Conservation (phyloP, 2,329 filamentous ascomycete species). For the Pleomassaria siparia region DNA sequence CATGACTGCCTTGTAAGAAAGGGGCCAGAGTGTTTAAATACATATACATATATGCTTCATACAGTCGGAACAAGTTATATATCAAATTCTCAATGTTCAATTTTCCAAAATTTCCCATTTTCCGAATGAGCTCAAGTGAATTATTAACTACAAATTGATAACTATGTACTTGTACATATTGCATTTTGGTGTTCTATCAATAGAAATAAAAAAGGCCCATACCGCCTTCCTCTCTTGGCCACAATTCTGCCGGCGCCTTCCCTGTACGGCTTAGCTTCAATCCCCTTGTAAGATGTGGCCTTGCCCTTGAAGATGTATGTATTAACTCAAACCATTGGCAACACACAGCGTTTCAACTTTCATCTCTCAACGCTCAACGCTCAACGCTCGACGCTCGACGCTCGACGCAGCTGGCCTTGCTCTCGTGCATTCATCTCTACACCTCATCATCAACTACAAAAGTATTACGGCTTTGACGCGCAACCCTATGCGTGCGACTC, state of each 20-base stretch:
- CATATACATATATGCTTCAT: too few relatives aligned
- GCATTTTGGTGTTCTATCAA: too few relatives aligned
- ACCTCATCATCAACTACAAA: too few relatives aligned
- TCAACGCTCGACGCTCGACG: background rate
- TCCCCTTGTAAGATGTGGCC: constrained; percentile 4
- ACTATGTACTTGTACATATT: too few relatives aligned
- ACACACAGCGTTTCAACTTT: constrained; percentile 1
- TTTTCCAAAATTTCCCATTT: too few relatives aligned
- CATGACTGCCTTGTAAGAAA: background rate
- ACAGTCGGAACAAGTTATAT: too few relatives aligned
- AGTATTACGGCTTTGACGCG: background rate
- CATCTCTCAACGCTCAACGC: background rate
- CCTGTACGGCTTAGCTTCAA: background rate
- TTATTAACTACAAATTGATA: too few relatives aligned
- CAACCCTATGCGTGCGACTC: background rate
- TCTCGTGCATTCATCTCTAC: background rate
- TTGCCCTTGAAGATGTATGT: background rate
- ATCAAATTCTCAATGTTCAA: too few relatives aligned
- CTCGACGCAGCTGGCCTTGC: background rate
- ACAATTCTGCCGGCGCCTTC: constrained; percentile 1
- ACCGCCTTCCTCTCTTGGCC: background rate
- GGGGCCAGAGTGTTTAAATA: too few relatives aligned
- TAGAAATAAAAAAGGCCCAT: too few relatives aligned
- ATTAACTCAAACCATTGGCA: background rate
- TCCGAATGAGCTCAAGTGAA: too few relatives aligned